Evolutionary conservation across 495 filamentous ascomycete genomes (phyloP).

Genomic region (Xylaria intraflava): DNA sequence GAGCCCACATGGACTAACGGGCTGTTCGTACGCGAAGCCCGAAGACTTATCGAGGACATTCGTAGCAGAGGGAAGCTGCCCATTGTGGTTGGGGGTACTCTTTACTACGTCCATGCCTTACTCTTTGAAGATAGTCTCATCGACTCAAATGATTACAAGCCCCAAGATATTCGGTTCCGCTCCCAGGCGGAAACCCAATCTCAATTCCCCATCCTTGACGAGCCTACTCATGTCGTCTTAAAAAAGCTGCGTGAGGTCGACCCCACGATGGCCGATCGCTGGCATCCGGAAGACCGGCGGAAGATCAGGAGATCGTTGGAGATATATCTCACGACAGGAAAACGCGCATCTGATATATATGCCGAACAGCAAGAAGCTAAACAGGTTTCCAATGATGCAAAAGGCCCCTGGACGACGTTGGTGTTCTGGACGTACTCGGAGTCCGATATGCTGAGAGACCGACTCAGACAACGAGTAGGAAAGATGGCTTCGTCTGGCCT

Average conservation of each 20-base stretch:
- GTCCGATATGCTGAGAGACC: constrained; percentile 53
- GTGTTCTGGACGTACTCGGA: constrained; percentile 85
- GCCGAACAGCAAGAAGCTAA: constrained; percentile 54
- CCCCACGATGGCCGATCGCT: constrained; percentile 79
- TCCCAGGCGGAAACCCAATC: constrained; percentile 29
- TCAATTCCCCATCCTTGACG: constrained; percentile 66
- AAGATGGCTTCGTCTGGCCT: constrained; percentile 76
- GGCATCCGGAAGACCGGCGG: constrained; percentile 88
- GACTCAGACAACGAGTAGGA: constrained; percentile 71
- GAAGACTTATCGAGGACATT: constrained; percentile 68
- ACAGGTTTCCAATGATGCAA: neutral
- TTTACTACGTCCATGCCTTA: constrained; percentile 87
- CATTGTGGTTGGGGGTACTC: constrained; percentile 88
- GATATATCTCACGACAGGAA: constrained; percentile 76
- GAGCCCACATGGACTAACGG: constrained; percentile 79
- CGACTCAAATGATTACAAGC: neutral
- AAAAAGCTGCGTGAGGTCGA: constrained; percentile 71
- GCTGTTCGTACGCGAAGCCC: constrained; percentile 62
- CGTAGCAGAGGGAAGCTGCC: constrained; percentile 68
- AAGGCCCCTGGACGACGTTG: constrained; percentile 54
- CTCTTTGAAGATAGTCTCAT: constrained; percentile 67
- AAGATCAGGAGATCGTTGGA: constrained; percentile 88
- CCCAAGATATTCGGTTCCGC: constrained; percentile 5
- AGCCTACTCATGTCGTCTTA: constrained; percentile 61
- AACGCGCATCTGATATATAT: constrained; percentile 81